Evolutionary conservation across 78 protist genomes (phyloP).

Genomic region (Dictyostelium brefeldianum): DNA sequence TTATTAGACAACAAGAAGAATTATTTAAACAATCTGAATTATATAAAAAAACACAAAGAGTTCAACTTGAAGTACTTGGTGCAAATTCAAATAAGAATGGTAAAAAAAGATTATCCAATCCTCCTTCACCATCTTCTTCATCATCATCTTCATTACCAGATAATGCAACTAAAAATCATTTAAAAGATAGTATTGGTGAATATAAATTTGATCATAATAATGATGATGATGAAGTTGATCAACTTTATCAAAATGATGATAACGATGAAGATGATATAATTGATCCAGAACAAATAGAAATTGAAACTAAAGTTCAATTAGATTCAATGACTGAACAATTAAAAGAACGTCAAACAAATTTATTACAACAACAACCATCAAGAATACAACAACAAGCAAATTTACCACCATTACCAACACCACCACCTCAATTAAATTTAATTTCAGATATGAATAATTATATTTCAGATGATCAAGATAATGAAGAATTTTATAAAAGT

Average conservation of each 20-base stretch:
- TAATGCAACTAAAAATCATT: too few species aligned
- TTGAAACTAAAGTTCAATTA: background rate
- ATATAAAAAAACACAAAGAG: too few species aligned
- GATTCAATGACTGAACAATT: background rate
- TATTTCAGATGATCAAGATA: background rate
- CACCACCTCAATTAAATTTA: background rate
- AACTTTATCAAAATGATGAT: too few species aligned
- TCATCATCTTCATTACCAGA: too few species aligned
- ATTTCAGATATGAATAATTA: background rate
- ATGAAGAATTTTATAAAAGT: conserved; percentile 12
- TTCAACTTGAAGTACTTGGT: too few species aligned
- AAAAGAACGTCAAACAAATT: background rate
- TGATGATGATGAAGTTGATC: background rate
- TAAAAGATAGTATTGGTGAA: background rate
- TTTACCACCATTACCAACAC: background rate
- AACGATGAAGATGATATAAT: background rate
- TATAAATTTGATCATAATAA: background rate
- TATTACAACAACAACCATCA: background rate
- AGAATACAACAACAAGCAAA: background rate
- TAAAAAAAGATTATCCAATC: too few species aligned
- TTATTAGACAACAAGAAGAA: too few species aligned
- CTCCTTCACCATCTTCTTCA: too few species aligned
- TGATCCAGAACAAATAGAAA: background rate
- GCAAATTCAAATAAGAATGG: too few species aligned
- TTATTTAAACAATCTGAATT: too few species aligned